These are phyloP conservation scores for Gardenia jasminoides DNA, from an alignment of 257 asterid genomes.

Conservation along the genomic window DNA sequence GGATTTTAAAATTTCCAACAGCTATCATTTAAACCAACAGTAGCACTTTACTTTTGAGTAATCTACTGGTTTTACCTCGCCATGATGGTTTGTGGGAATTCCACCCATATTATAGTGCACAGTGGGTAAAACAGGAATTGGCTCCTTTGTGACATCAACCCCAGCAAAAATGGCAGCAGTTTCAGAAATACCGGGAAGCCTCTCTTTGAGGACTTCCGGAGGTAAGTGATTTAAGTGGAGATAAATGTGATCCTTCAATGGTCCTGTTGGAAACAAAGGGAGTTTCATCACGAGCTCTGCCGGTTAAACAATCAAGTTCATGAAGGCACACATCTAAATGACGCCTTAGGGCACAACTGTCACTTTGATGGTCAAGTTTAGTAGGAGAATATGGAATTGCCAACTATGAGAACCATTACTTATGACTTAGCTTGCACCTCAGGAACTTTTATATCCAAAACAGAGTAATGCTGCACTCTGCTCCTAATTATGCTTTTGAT, in stretches of 20 bases:
- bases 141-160: slow-evolving; percentile 96
- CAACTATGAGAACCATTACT: background rate
- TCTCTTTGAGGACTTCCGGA: slow-evolving; percentile 95
- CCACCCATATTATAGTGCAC: slow-evolving; percentile 99
- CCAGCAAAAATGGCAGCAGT: slow-evolving; percentile 98
- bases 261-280: slow-evolving; percentile 49
- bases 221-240: slow-evolving; percentile 96
- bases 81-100: slow-evolving; percentile 89
- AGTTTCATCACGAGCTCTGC: slow-evolving; percentile 4
- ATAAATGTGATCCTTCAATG: slow-evolving; percentile 90
- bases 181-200: slow-evolving; percentile 99
- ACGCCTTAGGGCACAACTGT: too few relatives aligned
- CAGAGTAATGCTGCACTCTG: background rate
- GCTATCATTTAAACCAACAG: background rate
- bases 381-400: background rate
- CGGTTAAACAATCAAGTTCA: background rate
- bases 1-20: background rate
- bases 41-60: background rate
- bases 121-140: slow-evolving; percentile 96
- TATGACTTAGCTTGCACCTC: background rate
- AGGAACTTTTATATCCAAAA: background rate
- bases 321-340: background rate
- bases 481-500: background rate
- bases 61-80: slow-evolving; percentile 57
- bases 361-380: background rate